Evolutionary conservation across 2,329 filamentous ascomycete species (phyloP), one percentile per base, ranked within the genome.

Genomic region (Scedosporium boydii): DNA sequence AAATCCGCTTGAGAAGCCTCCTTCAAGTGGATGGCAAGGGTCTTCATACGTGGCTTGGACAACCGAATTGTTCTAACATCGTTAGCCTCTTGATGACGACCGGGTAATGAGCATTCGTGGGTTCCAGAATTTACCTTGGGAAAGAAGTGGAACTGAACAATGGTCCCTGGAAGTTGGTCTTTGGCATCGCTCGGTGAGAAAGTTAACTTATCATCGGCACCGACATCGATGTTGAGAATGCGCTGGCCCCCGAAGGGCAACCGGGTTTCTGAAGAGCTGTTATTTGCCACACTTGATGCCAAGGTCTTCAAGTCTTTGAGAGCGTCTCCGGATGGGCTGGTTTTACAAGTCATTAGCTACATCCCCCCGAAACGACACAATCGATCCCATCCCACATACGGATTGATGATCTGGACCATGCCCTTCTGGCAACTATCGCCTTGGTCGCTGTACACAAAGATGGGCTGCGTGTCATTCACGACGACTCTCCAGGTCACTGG

Each of bases 381-480:
- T 38, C 34, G 3, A 38, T 38, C 10, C 10, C 1, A 38, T 38
- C 10, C 34, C 1, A 38, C 72, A 65, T 62, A 74, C 68, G 73
- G 70, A 65, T 77, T 77, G 65, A 77, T 71, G 59, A 71, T 66
- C 27, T 74, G 73, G 1, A 76, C 69, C 75, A 77, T 77, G 60
- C 74, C 74, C 23, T 63, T 71, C 65, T 80, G 75, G 68, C 80
- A 82, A 66, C 82, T 78, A 44, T 74, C 72, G 1, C 69, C 72
- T 60, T 76, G 73, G 18, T 70, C 73, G 70, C 79, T 82, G 67
- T 82, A 82, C 63, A 78, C 73, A 78, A 78, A 82, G 18, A 79
- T 72, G 3, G 80, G 77, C 63, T 77, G 75, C 3, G 75, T 77
- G 65, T 79, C 73, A 44, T 77, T 75, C 53, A 82, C 67, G 2